Evolutionary conservation across 495 filamentous ascomycete species (phyloP), one percentile per base, ranked within the genome.

Genomic region (Terfezia boudieri): DNA sequence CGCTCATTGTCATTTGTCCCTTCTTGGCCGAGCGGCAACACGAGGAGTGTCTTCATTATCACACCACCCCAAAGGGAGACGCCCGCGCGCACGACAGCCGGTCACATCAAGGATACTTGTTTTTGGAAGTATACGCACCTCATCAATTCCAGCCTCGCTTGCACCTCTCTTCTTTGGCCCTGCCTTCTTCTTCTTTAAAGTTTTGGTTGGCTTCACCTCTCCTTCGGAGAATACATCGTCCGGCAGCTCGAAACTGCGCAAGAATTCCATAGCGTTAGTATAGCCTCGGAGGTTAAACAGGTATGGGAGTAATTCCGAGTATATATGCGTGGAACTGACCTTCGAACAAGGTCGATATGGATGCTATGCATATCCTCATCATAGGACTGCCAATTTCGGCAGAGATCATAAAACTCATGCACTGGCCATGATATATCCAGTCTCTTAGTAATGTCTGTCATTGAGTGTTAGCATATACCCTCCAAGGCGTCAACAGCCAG

Each of bases 161-260:
- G 49, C n/a, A 16, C 16, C 23, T 7, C 49, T 20, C 23, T 51
- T 51, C 16, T 20, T 32, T 12, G 12, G 4, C 20, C 43, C 43
- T 12, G 26, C 49, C 49, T 51, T 72, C 70, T 80, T 86, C 64
- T 77, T 79, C 66, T 74, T 76, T 22, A 62, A 56, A 20, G 80
- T 74, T 53, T 74, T 78, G 7, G 66, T 60, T 12, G 84, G 83
- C 58, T 77, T 81, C 23, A 68, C 69, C 67, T 98, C 90, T 56
- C 86, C 87, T 5, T 78, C 68, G 56, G 79, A 74, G 66, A 98
- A 98, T 1, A 96, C 79, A 66, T 98, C 86, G 53, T 81, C 78
- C 17, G 90, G 92, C 17, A 98, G 72, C 63, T 86, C 82, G 61
- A 80, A 84, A 65, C 86, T 93, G 41, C 35, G 48, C 26, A 57